Evolutionary conservation across 768 basidiomycete genomes (phyloP), one percentile per base, ranked within the genome.

Genomic region (Udeniomyces megalosporus): DNA sequence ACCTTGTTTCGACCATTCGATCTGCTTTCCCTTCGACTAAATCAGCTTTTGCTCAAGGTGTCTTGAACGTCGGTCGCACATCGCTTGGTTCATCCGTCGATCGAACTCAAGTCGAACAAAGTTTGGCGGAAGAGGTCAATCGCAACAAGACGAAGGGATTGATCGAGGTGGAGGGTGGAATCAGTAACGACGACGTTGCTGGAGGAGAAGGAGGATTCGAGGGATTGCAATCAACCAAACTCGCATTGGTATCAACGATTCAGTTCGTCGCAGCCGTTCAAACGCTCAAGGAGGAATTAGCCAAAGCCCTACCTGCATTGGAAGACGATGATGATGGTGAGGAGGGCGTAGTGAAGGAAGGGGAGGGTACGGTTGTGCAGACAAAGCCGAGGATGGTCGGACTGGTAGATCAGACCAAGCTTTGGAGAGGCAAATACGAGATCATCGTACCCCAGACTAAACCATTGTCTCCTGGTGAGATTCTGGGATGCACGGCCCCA

Each of bases 251-350:
- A 0, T 96, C 92, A 0, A 99, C 95, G 0, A 96, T 99, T 34
- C 95, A 99, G 72, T 99, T 99, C 70, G 89, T 92, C 24, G 84
- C 92, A 7, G 88, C 93, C 12, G 77, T 97, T 12, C 90, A 96
- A 66, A 80, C 79, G 28, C 80, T 97, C 28, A 86, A 86, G 68
- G 85, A 89, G 31, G 84, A 88, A 69, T 77, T 96, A 4, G 78
- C 69, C 6, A 55, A 58, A 14, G 62, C 56, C 6, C 61, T 70
- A n/a, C 71, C 70, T 20, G 66, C 70, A 3, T 62, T 69, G 48
- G 65, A 67, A 17, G 20, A 10, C 26, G 42, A 24, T 4, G 38
- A 29, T 15, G 50, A 38, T 28, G 54, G 38, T 2, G 60, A 60
- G 5, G 52, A 28, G 11, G 52, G 57, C 14, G 60, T 28, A 2